phyloP scores from a whole-genome alignment of 768 basidiomycete genomes.

The Agaricus blazei region DNA sequence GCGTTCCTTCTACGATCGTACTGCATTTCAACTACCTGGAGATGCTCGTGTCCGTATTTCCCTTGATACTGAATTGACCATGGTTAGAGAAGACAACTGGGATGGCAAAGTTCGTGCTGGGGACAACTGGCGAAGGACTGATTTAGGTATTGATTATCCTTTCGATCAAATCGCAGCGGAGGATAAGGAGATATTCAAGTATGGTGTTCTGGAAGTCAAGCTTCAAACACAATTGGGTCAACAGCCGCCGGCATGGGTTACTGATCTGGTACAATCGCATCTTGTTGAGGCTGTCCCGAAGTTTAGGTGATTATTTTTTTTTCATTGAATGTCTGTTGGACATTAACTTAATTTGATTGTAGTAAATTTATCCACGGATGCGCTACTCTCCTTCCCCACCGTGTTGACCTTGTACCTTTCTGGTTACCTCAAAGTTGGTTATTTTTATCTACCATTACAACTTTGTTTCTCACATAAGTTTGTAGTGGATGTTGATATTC shows the following conservation, averaged over 20 bases:
- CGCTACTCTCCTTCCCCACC: constrained; percentile 84
- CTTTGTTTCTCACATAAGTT: too few relatives aligned
- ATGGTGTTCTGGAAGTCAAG: constrained; percentile 97
- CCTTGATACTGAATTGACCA: constrained; percentile 91
- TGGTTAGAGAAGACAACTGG: constrained; percentile 97
- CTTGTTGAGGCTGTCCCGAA: constrained; percentile 97
- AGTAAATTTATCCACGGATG: constrained; percentile 98
- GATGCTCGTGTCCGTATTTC: constrained; percentile 99
- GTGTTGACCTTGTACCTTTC: constrained; percentile 95
- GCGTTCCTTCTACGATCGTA: constrained; percentile 97
- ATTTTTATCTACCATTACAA: not conserved
- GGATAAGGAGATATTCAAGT: constrained; percentile 94
- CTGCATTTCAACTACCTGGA: constrained; percentile 97
- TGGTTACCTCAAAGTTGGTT: constrained; percentile 76
- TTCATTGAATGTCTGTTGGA: not conserved
- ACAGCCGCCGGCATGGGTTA: constrained; percentile 94
- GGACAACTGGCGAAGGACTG: constrained; percentile 91
- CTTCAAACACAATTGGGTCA: constrained; percentile 95
- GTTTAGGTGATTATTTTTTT: constrained; percentile 56
- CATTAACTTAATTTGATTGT: not conserved
- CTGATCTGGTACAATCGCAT: constrained; percentile 92
- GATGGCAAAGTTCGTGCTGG: constrained; percentile 73
- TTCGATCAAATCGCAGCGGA: constrained; percentile 69
- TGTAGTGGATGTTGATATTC: constrained; percentile 90
- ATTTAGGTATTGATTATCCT: constrained; percentile 89